Conservation (phyloP, 768 basidiomycete genomes). For the Auriscalpium orientale region DNA sequence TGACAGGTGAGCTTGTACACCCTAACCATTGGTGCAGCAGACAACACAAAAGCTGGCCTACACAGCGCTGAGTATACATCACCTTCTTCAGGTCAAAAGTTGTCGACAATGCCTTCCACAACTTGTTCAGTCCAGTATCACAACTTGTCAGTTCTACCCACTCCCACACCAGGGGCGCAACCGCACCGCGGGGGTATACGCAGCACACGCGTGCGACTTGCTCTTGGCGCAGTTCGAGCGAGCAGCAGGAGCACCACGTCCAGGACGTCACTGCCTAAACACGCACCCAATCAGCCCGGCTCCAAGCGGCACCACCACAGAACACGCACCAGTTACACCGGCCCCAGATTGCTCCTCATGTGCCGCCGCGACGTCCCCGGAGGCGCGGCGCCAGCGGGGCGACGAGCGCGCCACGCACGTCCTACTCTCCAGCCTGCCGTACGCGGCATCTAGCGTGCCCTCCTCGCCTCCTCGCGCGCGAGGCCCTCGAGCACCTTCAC, state of each 20-base stretch:
- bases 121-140: too few species aligned
- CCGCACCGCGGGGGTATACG: background rate
- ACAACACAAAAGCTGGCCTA: too few species aligned
- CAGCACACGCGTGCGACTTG: background rate
- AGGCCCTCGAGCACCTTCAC: background rate
- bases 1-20: too few species aligned
- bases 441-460: background rate
- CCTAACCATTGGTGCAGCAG: too few species aligned
- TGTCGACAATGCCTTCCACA: too few species aligned
- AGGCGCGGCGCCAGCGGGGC: background rate
- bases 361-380: background rate
- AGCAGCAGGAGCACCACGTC: background rate
- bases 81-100: too few species aligned
- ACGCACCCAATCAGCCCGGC: background rate
- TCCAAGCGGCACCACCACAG: background rate
- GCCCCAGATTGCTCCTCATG: background rate
- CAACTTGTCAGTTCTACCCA: too few species aligned
- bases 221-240: background rate
- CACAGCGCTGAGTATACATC: too few species aligned
- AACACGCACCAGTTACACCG: background rate
- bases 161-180: too few species aligned
- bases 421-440: background rate
- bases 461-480: background rate
- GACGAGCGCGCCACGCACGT: background rate
- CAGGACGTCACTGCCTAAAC: background rate